A percentile compares a stretch with the other conserved stretches of the same genome.
Conservation (phyloP, 306 rosid genomes). For the Corylus americana region DNA sequence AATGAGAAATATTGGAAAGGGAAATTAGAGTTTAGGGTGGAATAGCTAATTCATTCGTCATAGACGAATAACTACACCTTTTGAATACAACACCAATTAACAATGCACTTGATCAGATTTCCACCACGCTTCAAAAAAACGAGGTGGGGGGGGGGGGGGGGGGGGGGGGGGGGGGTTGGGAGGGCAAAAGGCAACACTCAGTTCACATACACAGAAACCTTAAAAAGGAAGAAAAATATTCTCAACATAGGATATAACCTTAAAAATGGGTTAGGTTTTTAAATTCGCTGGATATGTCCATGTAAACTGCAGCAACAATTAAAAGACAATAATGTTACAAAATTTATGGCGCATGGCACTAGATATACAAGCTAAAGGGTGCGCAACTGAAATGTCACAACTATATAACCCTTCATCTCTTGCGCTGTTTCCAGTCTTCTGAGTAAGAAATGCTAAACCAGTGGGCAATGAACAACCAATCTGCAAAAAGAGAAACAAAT, state of each 20-base stretch:
- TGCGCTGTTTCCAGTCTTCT: conserved; percentile 16
- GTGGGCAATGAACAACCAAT: conserved; percentile 8
- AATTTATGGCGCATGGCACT: neutral
- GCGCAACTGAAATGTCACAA: neutral
- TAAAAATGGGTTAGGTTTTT: neutral
- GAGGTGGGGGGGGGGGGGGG: too few species aligned
- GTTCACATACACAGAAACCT: too few species aligned
- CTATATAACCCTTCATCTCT: conserved; percentile 13
- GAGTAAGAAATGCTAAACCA: conserved; percentile 11
- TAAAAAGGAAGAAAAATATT: neutral
- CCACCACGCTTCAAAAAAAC: too few species aligned
- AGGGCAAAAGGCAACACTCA: too few species aligned
- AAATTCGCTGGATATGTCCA: neutral
- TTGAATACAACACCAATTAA: too few species aligned
- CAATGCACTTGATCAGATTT: too few species aligned
- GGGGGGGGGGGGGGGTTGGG: too few species aligned
- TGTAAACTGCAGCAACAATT: neutral
- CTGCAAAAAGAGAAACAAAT: conserved; percentile 25
- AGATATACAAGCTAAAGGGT: neutral
- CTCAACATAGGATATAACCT: neutral
- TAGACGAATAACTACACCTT: too few species aligned
- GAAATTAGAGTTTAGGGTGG: too few species aligned
- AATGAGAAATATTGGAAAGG: too few species aligned
- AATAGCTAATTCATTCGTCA: too few species aligned
- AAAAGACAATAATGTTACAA: neutral